phyloP scores from a whole-genome alignment of 768 basidiomycete species.

The Pleurotus citrinopileatus region DNA sequence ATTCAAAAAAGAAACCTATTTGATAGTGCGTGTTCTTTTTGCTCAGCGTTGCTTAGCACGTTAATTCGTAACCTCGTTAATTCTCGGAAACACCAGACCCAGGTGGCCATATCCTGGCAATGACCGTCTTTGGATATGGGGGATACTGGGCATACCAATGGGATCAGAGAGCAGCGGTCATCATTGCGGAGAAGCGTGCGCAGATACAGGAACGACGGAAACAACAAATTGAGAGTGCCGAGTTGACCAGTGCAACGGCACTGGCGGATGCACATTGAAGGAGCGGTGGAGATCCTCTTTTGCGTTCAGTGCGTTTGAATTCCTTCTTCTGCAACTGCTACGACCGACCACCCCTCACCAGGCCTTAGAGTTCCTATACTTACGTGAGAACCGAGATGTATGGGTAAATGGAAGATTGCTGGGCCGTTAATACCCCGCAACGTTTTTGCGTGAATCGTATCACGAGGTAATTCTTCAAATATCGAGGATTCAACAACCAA shows the following conservation, averaged over 20 bases:
- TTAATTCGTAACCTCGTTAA: not conserved
- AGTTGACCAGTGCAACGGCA: slow-evolving; percentile 23
- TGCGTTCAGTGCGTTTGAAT: not conserved
- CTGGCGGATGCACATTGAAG: slow-evolving; percentile 10
- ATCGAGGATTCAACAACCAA: too few species aligned
- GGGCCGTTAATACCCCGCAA: too few species aligned
- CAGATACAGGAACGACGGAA: slow-evolving; percentile 55
- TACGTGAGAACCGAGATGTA: too few species aligned
- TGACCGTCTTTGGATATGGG: slow-evolving; percentile 64
- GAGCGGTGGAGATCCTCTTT: too few species aligned
- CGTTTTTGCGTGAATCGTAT: too few species aligned
- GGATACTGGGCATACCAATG: slow-evolving; percentile 76
- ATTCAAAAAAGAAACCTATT: slow-evolving; percentile 80
- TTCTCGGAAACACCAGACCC: slow-evolving; percentile 48
- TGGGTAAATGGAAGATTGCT: too few species aligned
- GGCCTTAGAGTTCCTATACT: too few species aligned
- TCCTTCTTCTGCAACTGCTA: too few species aligned
- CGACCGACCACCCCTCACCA: not conserved
- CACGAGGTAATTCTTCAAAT: too few species aligned
- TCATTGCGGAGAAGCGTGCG: slow-evolving; percentile 61
- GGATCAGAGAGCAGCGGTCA: slow-evolving; percentile 58
- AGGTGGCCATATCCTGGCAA: slow-evolving; percentile 65
- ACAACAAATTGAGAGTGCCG: slow-evolving; percentile 29
- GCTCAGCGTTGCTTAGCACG: not conserved
- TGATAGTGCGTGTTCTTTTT: slow-evolving; percentile 56